Evolutionary conservation across 1,284 basidiomycete genomes (phyloP).

Genomic region (Volvariella volvacea): DNA sequence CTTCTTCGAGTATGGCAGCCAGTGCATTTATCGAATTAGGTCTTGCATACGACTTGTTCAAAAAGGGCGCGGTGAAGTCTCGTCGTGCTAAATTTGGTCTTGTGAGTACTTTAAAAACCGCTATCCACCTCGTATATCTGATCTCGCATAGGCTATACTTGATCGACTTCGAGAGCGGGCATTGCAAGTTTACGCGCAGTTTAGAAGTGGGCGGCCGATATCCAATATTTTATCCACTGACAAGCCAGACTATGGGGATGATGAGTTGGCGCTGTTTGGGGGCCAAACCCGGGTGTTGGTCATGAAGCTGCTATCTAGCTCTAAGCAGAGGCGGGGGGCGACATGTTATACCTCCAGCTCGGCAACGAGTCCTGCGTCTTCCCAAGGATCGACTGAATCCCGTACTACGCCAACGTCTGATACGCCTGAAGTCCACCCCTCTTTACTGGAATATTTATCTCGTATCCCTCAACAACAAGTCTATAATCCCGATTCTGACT

Average conservation of each 20-base stretch:
- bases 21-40: conserved; percentile 51
- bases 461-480: conserved; percentile 32
- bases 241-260: conserved; percentile 42
- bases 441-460: conserved; percentile 40
- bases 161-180: conserved; percentile 42
- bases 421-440: conserved; percentile 52
- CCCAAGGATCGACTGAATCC: background rate
- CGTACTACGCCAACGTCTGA: background rate
- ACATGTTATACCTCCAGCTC: background rate
- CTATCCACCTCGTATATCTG: too few relatives aligned
- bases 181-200: conserved; percentile 38
- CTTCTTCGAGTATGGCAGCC: conserved; percentile 50
- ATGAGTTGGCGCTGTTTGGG: conserved; percentile 63
- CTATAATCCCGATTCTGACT: too few relatives aligned
- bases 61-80: conserved; percentile 38
- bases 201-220: conserved; percentile 28
- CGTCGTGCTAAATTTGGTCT: conserved; percentile 44
- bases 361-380: background rate
- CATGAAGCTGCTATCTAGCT: conserved; percentile 35
- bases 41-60: conserved; percentile 48
- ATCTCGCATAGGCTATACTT: conserved; percentile 33
- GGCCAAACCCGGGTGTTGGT: conserved; percentile 52
- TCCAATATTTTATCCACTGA: conserved; percentile 29
- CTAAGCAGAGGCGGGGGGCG: background rate
- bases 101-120: conserved; percentile 23